Percentiles rank a stretch among this genome's conserved stretches.
phyloP scores from a whole-genome alignment of 352 stramenopile genomes.

The Globisporangium sylvaticum region DNA sequence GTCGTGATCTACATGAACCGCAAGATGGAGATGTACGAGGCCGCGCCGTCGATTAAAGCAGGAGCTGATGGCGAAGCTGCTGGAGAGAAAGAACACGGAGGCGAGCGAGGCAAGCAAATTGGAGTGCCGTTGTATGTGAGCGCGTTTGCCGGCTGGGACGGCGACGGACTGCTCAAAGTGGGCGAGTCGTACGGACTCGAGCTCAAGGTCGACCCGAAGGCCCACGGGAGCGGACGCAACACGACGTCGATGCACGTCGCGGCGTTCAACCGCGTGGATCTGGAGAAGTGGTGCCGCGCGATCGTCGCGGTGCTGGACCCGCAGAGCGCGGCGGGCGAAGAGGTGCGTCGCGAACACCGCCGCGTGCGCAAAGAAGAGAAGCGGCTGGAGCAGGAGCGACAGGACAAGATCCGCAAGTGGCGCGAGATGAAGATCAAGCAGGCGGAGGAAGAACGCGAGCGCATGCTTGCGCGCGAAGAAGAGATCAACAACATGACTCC shows the following conservation, averaged over 20 bases:
- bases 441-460: slow-evolving; percentile 51
- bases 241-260: slow-evolving; percentile 54
- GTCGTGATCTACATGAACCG: slow-evolving; percentile 75
- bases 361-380: slow-evolving; percentile 63
- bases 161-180: slow-evolving; percentile 59
- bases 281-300: slow-evolving; percentile 79
- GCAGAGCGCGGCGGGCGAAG: slow-evolving; percentile 48
- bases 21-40: slow-evolving; percentile 75
- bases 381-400: slow-evolving; percentile 40
- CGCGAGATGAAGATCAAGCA: slow-evolving; percentile 56
- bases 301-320: slow-evolving; percentile 73
- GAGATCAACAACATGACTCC: slow-evolving; percentile 79
- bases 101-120: slow-evolving; percentile 20
- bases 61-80: neutral
- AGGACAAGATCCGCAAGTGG: slow-evolving; percentile 69
- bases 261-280: slow-evolving; percentile 76
- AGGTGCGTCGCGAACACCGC: slow-evolving; percentile 50
- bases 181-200: slow-evolving; percentile 72
- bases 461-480: slow-evolving; percentile 49
- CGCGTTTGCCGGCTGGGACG: slow-evolving; percentile 79
- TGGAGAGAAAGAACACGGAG: slow-evolving; percentile 12
- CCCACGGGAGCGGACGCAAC: slow-evolving; percentile 18
- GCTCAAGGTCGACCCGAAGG: slow-evolving; percentile 64
- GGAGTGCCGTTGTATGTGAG: slow-evolving; percentile 43
- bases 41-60: neutral